Evolutionary conservation across 148 eudicot genomes (phyloP).

Genomic region (Selenicereus undatus): DNA sequence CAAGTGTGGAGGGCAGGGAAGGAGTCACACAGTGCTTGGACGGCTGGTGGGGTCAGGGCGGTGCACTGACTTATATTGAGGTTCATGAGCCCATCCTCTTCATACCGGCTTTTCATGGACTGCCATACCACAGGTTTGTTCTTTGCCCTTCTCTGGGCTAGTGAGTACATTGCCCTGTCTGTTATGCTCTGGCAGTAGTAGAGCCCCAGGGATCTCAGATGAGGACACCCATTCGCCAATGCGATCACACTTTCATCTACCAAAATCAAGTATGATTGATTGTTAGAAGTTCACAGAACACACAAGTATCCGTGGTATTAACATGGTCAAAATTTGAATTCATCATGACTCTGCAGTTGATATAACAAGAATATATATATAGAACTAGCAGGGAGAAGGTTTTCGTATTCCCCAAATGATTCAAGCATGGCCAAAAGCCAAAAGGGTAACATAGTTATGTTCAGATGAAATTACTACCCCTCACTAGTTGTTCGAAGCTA

Average conservation of each 20-base stretch:
- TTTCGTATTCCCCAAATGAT: no score
- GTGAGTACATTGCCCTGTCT: conserved; percentile 87
- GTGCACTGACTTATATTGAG: conserved; percentile 98
- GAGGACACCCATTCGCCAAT: conserved; percentile 75
- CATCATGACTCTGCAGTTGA: no score
- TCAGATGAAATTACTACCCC: no score
- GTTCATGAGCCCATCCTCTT: conserved; percentile 75
- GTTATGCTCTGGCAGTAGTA: conserved; percentile 95
- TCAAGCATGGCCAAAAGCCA: no score
- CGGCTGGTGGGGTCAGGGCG: conserved; percentile 91
- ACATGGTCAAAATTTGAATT: no score
- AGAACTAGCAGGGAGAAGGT: no score
- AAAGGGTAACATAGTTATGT: no score
- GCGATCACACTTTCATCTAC: conserved; percentile 92
- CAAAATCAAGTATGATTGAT: conserved; percentile 1
- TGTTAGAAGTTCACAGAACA: not conserved
- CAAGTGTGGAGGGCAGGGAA: conserved; percentile 93
- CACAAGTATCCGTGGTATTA: no score
- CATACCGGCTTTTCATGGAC: conserved; percentile 41
- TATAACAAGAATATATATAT: no score
- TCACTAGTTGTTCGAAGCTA: no score
- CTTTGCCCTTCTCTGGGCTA: conserved; percentile 65
- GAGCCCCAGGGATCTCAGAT: conserved; percentile 68
- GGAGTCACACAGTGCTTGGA: conserved; percentile 82
- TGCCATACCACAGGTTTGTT: conserved; percentile 60